Base-by-base conservation (phyloP, 805 yeast genomes). In the Naumovozyma castellii region DNA sequence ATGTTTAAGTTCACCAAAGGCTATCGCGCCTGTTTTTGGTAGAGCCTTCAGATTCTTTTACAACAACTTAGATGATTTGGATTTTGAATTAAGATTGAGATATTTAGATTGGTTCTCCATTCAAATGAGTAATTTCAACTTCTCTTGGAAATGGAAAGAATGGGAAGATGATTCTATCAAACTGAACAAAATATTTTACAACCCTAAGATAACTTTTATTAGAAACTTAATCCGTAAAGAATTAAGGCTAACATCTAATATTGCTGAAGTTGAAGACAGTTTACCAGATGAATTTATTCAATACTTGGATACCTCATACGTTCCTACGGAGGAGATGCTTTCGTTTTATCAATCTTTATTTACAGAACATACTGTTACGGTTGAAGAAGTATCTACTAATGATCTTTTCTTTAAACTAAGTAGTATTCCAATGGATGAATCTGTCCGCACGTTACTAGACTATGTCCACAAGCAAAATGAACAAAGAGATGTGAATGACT, bases 81-180 rank as follows among this genome's bases (percentile, higher is more conserved):
- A 90, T 56, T 78, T 77, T 51, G 96, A 87, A 60, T 65, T 84
- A 39, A 73, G 78, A 47, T 69, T 76, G 43, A 69, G 88, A 43
- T 83, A 76, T 48, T 67, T 85, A 51, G 90, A 84, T 61, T 92
- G 97, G 97, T 80, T 94, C 68, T 72, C 94, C 1, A 80, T 84
- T 41, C 98, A 92, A 62, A 75, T 92, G 59, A 83, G 94, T 53
- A 92, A 90, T 57, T 92, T 90, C 61, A 87, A 83, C 42, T 92
- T 85, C 64, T 84, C 88, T 29, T 92, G 99, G 99, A 86, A 87
- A 56, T 92, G 98, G 98, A 77, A 75, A 46, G 97, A 88, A 60
- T 92, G 98, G 98, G 75, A 72, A 19, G 64, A 61, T 2, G 84
- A 79, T 51, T 70, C 80, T 0, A 51, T 57, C n/a, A 59, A 57